Evolutionary conservation across 1,139 yeast genomes (phyloP).

Genomic region (Tardiomyces depauwii): DNA sequence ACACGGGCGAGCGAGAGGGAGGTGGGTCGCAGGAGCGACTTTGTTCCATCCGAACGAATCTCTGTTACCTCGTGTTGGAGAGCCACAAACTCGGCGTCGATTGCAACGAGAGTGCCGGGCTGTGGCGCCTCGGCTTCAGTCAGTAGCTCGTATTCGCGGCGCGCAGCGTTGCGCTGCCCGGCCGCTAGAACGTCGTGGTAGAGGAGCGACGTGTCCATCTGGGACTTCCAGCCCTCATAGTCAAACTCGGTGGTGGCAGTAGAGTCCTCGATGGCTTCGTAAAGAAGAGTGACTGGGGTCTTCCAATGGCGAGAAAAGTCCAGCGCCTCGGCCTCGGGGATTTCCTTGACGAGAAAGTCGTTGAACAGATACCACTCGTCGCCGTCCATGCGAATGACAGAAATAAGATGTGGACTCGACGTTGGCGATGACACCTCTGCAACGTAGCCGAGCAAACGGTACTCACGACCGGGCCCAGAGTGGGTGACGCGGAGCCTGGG

Average conservation of each 20-base stretch:
- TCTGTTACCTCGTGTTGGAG: conserved; percentile 73
- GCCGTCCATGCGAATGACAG: conserved; percentile 36
- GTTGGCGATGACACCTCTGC: conserved; percentile 25
- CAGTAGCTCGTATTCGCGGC: conserved; percentile 53
- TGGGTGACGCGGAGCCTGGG: neutral
- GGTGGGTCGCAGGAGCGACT: conserved; percentile 62
- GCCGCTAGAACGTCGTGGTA: conserved; percentile 69
- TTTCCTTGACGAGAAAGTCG: conserved; percentile 78
- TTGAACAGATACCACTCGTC: conserved; percentile 74
- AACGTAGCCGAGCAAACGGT: conserved; percentile 27
- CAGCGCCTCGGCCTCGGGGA: conserved; percentile 59
- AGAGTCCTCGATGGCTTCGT: conserved; percentile 33
- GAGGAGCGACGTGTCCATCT: conserved; percentile 51
- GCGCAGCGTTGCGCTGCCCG: conserved; percentile 49
- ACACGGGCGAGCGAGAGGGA: conserved; percentile 76
- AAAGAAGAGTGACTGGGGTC: conserved; percentile 63
- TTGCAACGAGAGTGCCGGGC: conserved; percentile 72
- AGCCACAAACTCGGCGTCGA: conserved; percentile 94
- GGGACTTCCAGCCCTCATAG: conserved; percentile 30
- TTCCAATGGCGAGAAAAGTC: conserved; percentile 71
- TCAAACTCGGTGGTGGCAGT: conserved; percentile 24
- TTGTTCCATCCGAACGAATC: conserved; percentile 58
- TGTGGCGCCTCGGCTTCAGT: conserved; percentile 59
- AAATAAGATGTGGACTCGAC: conserved; percentile 23
- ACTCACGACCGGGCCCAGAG: conserved; percentile 20